Evolutionary conservation across 306 rosid species (phyloP), one percentile per base, ranked within the genome.

Genomic region (Inga leiocalycina): DNA sequence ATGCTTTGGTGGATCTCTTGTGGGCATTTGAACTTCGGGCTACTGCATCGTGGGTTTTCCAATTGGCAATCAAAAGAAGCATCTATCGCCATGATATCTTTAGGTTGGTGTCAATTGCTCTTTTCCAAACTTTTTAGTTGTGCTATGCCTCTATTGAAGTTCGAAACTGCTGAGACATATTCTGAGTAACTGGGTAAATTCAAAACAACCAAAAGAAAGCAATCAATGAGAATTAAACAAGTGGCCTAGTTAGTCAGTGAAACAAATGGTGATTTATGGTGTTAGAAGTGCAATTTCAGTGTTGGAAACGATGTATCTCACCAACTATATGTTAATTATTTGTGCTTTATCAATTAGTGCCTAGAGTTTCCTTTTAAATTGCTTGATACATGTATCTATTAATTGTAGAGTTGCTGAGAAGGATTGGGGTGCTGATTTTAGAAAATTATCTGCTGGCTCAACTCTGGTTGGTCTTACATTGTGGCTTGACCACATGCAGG

Each of bases 401-500:
- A 44, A 88, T 46, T 88, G 83, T 88, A 95, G 99, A 77, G 99
- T 95, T 69, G 92, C 93, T 81, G 96, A 95, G 68, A 92, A 87
- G 88, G 97, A 95, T 88, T 95, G 99, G 99, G 91, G 96, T 8
- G 99, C 99, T 86, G 99, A 95, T 86, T 95, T 93, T 88, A 89
- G 99, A 86, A 95, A 93, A 85, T 68, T 95, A 77, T 95, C 99
- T 24, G 97, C 97, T 74, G 99, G 99, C 82, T 88, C 99, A 52
- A 92, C 99, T 80, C 97, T 95, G 73, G 97, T 93, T 87, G 98
- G 92, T 85, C 96, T 95, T 81, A 95, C 99, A n/a, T 84, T 95
- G 71, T 95, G 99, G 99, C 97, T 95, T 84, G 99, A 95, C 81
- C 91, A 88, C 78, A 95, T 95, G 99, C 99, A 95, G 97, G 99